Evolutionary conservation across 768 basidiomycete species (phyloP).

Genomic region (Suillus brevipes): DNA sequence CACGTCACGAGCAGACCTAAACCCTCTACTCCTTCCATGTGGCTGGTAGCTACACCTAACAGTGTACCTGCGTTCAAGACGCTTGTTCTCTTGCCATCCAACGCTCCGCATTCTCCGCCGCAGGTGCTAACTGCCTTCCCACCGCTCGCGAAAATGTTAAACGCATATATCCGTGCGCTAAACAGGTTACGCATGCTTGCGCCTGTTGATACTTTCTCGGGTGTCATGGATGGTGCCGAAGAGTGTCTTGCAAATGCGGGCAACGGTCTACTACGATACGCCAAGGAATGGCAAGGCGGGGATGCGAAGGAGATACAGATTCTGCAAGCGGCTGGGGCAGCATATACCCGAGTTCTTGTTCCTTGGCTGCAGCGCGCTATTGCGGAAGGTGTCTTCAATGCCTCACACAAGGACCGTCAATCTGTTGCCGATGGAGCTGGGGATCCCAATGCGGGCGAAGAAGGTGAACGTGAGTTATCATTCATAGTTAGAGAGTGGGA

Average conservation of each 20-base stretch:
- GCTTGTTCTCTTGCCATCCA: slow-evolving; percentile 20
- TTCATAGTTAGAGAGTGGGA: slow-evolving; percentile 28
- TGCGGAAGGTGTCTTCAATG: slow-evolving; percentile 73
- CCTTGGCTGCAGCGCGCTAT: slow-evolving; percentile 71
- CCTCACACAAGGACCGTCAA: slow-evolving; percentile 19
- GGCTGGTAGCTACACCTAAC: slow-evolving; percentile 47
- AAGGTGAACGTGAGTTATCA: slow-evolving; percentile 7
- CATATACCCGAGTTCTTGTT: slow-evolving; percentile 63
- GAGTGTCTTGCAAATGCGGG: slow-evolving; percentile 48
- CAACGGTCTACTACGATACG: slow-evolving; percentile 47
- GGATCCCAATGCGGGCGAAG: not conserved
- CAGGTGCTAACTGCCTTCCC: slow-evolving; percentile 71
- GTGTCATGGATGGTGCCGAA: slow-evolving; percentile 54
- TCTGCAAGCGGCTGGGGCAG: slow-evolving; percentile 50
- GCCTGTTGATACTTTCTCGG: slow-evolving; percentile 56
- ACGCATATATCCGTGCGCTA: slow-evolving; percentile 68
- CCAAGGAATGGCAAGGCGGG: slow-evolving; percentile 38
- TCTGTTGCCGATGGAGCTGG: not conserved
- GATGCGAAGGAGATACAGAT: slow-evolving; percentile 34
- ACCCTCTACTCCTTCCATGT: slow-evolving; percentile 44
- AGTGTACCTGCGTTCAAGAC: slow-evolving; percentile 28
- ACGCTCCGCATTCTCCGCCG: slow-evolving; percentile 65
- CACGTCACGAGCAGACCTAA: slow-evolving; percentile 18
- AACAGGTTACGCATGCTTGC: slow-evolving; percentile 84
- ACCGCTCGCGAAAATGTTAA: slow-evolving; percentile 71